These are phyloP conservation scores for Populus hybrid DNA, from an alignment of 441 rosid species.

Conservation along the genomic window DNA sequence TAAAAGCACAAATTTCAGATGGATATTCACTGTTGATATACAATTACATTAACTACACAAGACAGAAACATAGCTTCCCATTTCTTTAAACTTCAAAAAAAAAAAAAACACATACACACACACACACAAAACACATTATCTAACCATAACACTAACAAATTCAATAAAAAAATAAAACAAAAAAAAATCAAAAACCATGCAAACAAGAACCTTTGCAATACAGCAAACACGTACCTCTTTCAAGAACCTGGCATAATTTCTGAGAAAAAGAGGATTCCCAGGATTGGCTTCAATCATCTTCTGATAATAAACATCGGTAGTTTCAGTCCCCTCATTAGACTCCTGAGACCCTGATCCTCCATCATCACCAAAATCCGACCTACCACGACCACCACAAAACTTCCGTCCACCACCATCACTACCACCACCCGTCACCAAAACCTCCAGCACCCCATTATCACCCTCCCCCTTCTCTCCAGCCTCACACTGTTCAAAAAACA, in stretches of 20 bases:
- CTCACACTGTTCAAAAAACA: conserved; percentile 12
- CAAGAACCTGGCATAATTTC: conserved; percentile 76
- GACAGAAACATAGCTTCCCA: background rate
- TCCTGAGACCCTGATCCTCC: conserved; percentile 27
- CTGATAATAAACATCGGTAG: conserved; percentile 54
- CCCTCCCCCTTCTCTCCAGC: conserved; percentile 8
- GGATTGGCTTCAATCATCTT: conserved; percentile 82
- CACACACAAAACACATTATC: background rate
- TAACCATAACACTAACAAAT: background rate
- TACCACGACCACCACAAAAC: conserved; percentile 32
- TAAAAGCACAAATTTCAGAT: background rate
- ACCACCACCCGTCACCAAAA: conserved; percentile 17
- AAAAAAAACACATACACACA: background rate
- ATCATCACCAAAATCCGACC: conserved; percentile 28
- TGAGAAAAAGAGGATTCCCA: conserved; percentile 58
- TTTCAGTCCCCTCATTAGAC: conserved; percentile 26
- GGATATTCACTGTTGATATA: background rate
- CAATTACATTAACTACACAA: background rate
- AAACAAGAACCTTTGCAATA: background rate
- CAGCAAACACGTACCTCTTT: conserved; percentile 50
- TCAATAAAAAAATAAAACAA: background rate
- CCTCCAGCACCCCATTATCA: background rate
- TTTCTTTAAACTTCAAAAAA: background rate
- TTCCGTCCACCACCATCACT: conserved; percentile 42
- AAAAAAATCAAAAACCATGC: background rate